Percentiles rank a stretch among this genome's conserved stretches.
These are phyloP conservation scores for Tetracladium maxilliforme DNA, from an alignment of 2,329 filamentous ascomycete species.

Conservation along the genomic window DNA sequence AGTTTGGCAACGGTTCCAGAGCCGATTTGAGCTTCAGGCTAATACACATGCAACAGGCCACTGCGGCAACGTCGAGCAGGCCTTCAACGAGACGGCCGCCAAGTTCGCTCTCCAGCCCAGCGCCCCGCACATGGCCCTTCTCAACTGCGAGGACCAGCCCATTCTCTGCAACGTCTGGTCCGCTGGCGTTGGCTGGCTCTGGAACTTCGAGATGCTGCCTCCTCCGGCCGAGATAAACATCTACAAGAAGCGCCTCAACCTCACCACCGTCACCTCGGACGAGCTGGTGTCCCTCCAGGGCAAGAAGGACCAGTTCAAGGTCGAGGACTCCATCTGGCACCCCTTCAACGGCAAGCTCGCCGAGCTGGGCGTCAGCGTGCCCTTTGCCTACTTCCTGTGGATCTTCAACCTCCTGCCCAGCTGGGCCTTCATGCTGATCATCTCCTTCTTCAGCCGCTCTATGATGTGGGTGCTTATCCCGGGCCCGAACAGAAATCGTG, in stretches of 20 bases:
- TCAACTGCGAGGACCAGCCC: conserved; percentile 63
- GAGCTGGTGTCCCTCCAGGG: conserved; percentile 46
- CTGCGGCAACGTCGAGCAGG: conserved; percentile 48
- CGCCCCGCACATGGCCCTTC: conserved; percentile 49
- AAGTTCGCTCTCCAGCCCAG: conserved; percentile 45
- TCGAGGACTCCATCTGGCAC: conserved; percentile 60
- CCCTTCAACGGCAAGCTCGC: conserved; percentile 57
- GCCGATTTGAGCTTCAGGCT: conserved; percentile 8
- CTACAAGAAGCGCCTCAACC: conserved; percentile 52
- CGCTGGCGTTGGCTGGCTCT: conserved; percentile 46
- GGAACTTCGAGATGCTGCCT: conserved; percentile 54
- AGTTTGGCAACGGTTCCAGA: conserved; percentile 8
- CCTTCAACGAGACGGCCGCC: conserved; percentile 50
- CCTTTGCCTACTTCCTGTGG: conserved; percentile 55
- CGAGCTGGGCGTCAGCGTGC: conserved; percentile 44
- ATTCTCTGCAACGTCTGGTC: conserved; percentile 66
- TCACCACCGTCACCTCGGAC: conserved; percentile 50
- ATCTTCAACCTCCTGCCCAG: conserved; percentile 50
- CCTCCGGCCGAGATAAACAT: conserved; percentile 47
- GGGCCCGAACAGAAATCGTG: too few relatives aligned
- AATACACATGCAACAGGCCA: conserved; percentile 29
- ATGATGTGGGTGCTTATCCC: conserved; percentile 76
- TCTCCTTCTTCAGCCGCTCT: conserved; percentile 58
- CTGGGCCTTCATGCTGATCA: conserved; percentile 65
- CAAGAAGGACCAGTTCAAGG: conserved; percentile 26